Evolutionary conservation across 176 grass and related monocot genomes (phyloP), one percentile per base, ranked within the genome.

Genomic region (Microstegium vimineum): DNA sequence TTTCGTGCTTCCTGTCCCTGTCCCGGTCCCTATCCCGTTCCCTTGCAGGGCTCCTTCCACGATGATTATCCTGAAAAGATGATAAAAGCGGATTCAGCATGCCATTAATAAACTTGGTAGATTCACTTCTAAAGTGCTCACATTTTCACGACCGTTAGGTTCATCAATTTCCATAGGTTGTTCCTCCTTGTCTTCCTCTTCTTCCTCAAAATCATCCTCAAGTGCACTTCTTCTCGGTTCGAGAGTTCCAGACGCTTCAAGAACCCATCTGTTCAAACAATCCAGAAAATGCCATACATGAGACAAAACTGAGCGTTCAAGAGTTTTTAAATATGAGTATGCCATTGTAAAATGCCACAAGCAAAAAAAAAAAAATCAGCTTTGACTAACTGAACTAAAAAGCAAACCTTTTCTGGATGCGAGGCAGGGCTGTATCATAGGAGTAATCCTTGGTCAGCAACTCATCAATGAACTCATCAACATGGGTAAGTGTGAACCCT

Each of bases 171-270:
- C 90, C 95, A 98, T 94, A 61, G 85, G 76, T 34, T 88, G 73
- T 37, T 82, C 89, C 3, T 92, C 89, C 72, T 97, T 94, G 37
- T 91, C 89, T 73, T 99, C 96, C 82, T 98, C 95, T 68, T 98
- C 95, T 80, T 98, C 96, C 85, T 99, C 96, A 81, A 99, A 99
- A 88, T 99, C 96, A 54, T 99, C 96, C 86, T 99, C 96, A 71
- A 99, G 81, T 31, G 93, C 96, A 87, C 93, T 98, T 87, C 93
- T 89, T 89, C 96, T 93, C 67, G 87, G 93, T 81, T 98, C 96
- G 59, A 98, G 82, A 62, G 90, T 83, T 61, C 91, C 96, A 69
- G 93, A 86, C 27, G 90, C 57, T 85, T 98, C 96, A 86, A 98
- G 89, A 71, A 81, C 89, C 86, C 89, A 98, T 86, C 95, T 94